Base-by-base conservation (phyloP, 164 flowering plant species). In the Nymphaea thermarum region DNA sequence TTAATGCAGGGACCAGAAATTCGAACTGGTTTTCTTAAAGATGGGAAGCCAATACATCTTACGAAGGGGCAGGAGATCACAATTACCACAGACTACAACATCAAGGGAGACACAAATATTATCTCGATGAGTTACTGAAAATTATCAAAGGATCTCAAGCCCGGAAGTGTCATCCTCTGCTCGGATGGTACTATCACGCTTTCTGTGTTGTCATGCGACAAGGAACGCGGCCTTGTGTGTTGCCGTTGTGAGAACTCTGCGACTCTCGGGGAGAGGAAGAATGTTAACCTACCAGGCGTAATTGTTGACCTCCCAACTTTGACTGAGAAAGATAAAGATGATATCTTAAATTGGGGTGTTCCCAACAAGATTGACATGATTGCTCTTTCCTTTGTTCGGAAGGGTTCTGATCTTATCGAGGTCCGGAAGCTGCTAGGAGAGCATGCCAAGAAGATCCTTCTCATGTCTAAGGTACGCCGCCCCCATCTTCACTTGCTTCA, bases 181-280 rank as follows among this genome's bases (percentile, higher is more conserved):
- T 75, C 92, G 0, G 97, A 90, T 79, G 94, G 97, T 57, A 85
- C 92, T 2, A 88, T 90, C 68, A 73, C 94, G 10, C 82, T 90
- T 25, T 78, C 83, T 2, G 92, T 87, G 53, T 67, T 88, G 43
- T 78, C 85, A 8, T 88, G 92, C 72, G 88, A 90, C 77, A 75
- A 64, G 53, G 41, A 81, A 68, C n/a, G 36, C 25, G 97, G 94
- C 36, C 63, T 82, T 76, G 92, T 90, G 47, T 76, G 68, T 17
- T 88, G 92, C 74, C 88, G 94, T 47, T 88, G 97, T 73, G 97
- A 90, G 81, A 90, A 90, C 71, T 74, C 94, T 70, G 92, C 97
- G 5, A 71, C 85, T 71, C 87, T 90, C 66, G 94, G 97, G 60
- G 97, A 90, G 78, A 85, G 94, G 72, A 90, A 90, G 73, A 90